Evolutionary conservation across 202 grass and related monocot genomes (phyloP).

Genomic region (Cymbopogon flexuosus): DNA sequence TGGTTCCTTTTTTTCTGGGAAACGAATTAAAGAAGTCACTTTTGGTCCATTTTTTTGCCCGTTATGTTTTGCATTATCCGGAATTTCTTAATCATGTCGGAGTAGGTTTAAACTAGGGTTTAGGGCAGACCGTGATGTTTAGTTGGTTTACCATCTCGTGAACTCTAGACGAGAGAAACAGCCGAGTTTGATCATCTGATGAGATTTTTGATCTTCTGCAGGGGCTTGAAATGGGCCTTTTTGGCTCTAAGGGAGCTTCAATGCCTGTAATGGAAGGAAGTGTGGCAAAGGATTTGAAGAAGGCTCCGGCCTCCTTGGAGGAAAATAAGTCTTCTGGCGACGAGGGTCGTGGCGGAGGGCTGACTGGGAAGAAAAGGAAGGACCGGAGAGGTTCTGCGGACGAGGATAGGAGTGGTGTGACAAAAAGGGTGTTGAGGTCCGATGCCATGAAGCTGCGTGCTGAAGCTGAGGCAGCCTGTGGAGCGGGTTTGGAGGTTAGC

Average conservation of each 20-base stretch:
- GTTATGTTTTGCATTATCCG: conserved; percentile 17
- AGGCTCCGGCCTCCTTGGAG: conserved; percentile 14
- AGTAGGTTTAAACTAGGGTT: conserved; percentile 25
- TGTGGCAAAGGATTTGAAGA: conserved; percentile 7
- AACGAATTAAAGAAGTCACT: background rate
- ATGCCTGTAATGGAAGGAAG: conserved; percentile 11
- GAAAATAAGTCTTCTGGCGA: conserved; percentile 4
- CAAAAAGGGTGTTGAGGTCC: conserved; percentile 57
- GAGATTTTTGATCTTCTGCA: conserved; percentile 21
- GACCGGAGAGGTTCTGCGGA: conserved; percentile 29
- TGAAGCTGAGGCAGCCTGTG: conserved; percentile 19
- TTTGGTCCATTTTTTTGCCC: conserved; percentile 7
- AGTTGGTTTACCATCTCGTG: background rate
- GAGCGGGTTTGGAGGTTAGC: background rate
- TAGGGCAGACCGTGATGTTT: background rate
- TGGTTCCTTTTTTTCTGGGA: background rate
- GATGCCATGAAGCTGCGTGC: conserved; percentile 32
- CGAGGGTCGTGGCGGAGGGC: conserved; percentile 25
- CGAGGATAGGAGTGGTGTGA: conserved; percentile 23
- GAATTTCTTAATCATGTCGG: background rate
- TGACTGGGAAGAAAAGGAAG: conserved; percentile 53
- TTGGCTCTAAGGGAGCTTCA: background rate
- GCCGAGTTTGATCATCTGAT: conserved; percentile 1
- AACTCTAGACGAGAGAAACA: background rate
- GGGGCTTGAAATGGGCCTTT: conserved; percentile 13